Evolutionary conservation across 192 early-diverging fungal species (phyloP).

Genomic region (Thoreauomyces humboldtii): DNA sequence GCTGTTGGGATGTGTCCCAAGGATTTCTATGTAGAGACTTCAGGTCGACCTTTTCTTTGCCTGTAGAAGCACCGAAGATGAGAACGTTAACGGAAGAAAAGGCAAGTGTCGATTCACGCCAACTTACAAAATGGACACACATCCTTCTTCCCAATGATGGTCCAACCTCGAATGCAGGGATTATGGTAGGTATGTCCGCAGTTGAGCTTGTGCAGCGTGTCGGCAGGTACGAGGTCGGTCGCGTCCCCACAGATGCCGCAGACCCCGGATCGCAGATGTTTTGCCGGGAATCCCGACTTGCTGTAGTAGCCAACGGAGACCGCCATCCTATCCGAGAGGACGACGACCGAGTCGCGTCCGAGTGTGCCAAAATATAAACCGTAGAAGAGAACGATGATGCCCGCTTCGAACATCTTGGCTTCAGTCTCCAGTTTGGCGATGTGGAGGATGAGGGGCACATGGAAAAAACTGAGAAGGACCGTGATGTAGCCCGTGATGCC

Average conservation of each 20-base stretch:
- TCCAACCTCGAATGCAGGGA: conserved; percentile 48
- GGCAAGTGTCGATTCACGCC: too few species aligned
- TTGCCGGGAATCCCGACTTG: conserved; percentile 44
- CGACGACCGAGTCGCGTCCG: conserved; percentile 51
- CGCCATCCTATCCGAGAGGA: conserved; percentile 53
- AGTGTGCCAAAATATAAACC: conserved; percentile 53
- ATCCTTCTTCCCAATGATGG: conserved; percentile 57
- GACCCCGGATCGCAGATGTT: conserved; percentile 44
- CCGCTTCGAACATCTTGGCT: conserved; percentile 42
- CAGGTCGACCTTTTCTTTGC: conserved; percentile 57
- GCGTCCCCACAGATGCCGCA: conserved; percentile 55
- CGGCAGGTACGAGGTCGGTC: conserved; percentile 17
- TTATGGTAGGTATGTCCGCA: conserved; percentile 50
- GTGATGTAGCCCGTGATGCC: conserved; percentile 42
- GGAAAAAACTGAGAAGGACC: conserved; percentile 44
- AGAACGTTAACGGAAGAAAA: too few species aligned
- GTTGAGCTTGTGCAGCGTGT: conserved; percentile 6
- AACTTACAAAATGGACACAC: conserved; percentile 55
- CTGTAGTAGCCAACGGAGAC: conserved; percentile 44
- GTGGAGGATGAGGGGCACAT: conserved; percentile 43
- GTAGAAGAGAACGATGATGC: conserved; percentile 51
- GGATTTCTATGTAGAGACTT: conserved; percentile 44
- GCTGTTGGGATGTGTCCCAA: conserved; percentile 51
- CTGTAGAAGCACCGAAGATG: too few species aligned
- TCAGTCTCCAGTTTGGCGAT: conserved; percentile 30